Conservation (phyloP, 192 early-diverging fungal species). For the Coemansia sp. region DNA sequence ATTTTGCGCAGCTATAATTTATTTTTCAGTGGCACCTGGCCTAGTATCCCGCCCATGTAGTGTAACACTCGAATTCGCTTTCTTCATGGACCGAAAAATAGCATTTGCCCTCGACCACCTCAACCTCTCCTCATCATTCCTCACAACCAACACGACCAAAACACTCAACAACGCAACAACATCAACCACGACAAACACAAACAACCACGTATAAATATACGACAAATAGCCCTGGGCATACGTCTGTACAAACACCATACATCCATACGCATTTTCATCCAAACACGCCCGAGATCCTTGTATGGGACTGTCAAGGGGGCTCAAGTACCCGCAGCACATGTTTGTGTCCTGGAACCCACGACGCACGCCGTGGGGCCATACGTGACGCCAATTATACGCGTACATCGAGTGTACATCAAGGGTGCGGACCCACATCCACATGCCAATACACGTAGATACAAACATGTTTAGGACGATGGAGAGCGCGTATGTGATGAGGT, state of each 20-base stretch:
- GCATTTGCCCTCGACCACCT: slow-evolving; percentile 44
- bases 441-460: slow-evolving; percentile 29
- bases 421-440: slow-evolving; percentile 47
- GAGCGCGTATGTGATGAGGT: slow-evolving; percentile 25
- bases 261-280: slow-evolving; percentile 20
- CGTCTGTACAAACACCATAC: slow-evolving; percentile 38
- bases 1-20: neutral
- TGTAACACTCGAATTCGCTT: neutral
- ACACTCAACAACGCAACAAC: slow-evolving; percentile 35
- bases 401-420: slow-evolving; percentile 38
- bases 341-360: slow-evolving; percentile 29
- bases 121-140: slow-evolving; percentile 50
- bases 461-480: slow-evolving; percentile 17
- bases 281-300: slow-evolving; percentile 18
- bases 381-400: slow-evolving; percentile 43
- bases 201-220: slow-evolving; percentile 41
- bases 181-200: slow-evolving; percentile 43
- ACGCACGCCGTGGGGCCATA: slow-evolving; percentile 33
- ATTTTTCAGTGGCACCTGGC: neutral
- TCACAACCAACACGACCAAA: slow-evolving; percentile 35
- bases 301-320: slow-evolving; percentile 30
- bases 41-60: neutral
- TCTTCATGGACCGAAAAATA: slow-evolving; percentile 38
- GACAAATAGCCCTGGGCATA: slow-evolving; percentile 29
- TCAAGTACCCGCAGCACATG: slow-evolving; percentile 43